Evolutionary conservation across 2,329 filamentous ascomycete genomes (phyloP).

Genomic region (Shiraia sp.): DNA sequence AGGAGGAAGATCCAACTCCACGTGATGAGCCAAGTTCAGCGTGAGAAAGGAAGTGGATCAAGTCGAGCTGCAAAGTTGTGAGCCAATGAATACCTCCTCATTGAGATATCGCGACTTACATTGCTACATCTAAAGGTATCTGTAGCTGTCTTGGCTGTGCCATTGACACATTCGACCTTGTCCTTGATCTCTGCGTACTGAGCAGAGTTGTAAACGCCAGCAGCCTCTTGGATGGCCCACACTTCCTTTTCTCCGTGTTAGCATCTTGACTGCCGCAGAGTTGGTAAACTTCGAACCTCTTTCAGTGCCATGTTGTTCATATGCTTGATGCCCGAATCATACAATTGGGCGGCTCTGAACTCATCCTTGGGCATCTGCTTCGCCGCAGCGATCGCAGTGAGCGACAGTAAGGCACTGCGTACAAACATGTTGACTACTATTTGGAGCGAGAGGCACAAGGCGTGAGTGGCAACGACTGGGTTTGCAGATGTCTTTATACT

Average conservation of each 20-base stretch:
- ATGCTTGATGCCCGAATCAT: slow-evolving; percentile 47
- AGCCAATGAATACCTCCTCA: not conserved
- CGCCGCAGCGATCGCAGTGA: slow-evolving; percentile 39
- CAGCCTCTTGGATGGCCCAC: slow-evolving; percentile 40
- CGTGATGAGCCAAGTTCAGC: slow-evolving; percentile 55
- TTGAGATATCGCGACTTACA: not conserved
- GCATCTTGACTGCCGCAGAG: slow-evolving; percentile 3
- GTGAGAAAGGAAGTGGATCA: slow-evolving; percentile 61
- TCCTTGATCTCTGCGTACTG: slow-evolving; percentile 41
- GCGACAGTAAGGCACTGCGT: slow-evolving; percentile 33
- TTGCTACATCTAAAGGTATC: slow-evolving; percentile 45
- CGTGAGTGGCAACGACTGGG: not conserved
- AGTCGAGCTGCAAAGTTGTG: slow-evolving; percentile 49
- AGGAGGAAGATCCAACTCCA: slow-evolving; percentile 52
- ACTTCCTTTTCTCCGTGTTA: slow-evolving; percentile 38
- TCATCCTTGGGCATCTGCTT: slow-evolving; percentile 42
- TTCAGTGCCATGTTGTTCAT: slow-evolving; percentile 42
- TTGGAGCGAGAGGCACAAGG: slow-evolving; percentile 5
- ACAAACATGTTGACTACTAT: slow-evolving; percentile 29
- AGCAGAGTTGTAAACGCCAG: slow-evolving; percentile 37
- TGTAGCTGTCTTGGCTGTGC: slow-evolving; percentile 38
- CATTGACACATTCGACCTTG: slow-evolving; percentile 42
- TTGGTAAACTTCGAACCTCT: slow-evolving; percentile 19
- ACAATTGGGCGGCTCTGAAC: slow-evolving; percentile 40
- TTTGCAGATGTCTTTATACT: slow-evolving; percentile 25